These are phyloP conservation scores for Talaromyces adpressus DNA, from an alignment of 495 filamentous ascomycete species.

Conservation along the genomic window DNA sequence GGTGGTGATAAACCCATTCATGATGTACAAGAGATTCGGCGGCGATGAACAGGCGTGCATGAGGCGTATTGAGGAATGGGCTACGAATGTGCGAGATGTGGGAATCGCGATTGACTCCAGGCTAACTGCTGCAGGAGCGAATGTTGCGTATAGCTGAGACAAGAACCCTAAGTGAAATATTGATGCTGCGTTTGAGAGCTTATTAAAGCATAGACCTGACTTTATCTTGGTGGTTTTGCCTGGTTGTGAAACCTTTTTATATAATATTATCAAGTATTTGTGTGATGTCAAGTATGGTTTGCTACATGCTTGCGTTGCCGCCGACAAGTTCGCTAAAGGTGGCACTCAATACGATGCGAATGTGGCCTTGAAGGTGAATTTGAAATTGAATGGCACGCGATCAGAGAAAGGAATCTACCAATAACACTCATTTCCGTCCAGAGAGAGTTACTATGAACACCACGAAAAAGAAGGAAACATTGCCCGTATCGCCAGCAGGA, in stretches of 20 bases:
- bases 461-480: too few relatives aligned
- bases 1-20: neutral
- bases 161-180: too few relatives aligned
- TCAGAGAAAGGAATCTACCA: too few relatives aligned
- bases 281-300: constrained; percentile 55
- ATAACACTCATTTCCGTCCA: too few relatives aligned
- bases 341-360: constrained; percentile 56
- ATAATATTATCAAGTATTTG: constrained; percentile 57
- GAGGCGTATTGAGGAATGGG: neutral
- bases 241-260: constrained; percentile 34
- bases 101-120: neutral
- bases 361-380: constrained; percentile 68
- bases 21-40: neutral
- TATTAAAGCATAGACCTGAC: constrained; percentile 10
- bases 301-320: constrained; percentile 52
- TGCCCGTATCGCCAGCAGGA: too few relatives aligned
- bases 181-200: neutral
- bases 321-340: constrained; percentile 13
- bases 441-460: too few relatives aligned
- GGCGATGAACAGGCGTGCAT: neutral
- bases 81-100: neutral
- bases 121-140: neutral
- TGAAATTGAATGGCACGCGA: constrained; percentile 62
- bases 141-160: neutral
- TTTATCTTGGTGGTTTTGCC: constrained; percentile 56